A percentile compares a stretch with the other conserved stretches of the same genome.
Conservation (phyloP, 495 filamentous ascomycete genomes). For the Cudoniella acicularis region DNA sequence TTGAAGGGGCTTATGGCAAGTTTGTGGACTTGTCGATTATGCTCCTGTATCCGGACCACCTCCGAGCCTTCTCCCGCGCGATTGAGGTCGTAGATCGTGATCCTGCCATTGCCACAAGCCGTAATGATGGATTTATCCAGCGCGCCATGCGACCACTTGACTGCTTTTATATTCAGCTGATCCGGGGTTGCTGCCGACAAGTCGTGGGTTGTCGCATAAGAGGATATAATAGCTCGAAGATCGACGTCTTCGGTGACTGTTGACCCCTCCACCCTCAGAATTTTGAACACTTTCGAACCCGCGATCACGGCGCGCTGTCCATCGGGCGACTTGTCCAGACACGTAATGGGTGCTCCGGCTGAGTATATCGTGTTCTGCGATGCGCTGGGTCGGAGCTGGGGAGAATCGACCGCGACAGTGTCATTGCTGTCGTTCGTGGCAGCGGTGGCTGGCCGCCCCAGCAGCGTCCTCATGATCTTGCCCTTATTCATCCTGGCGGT, state of each 20-base stretch:
- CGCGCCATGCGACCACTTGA: constrained; percentile 74
- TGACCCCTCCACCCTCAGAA: constrained; percentile 66
- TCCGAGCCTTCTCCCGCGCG: constrained; percentile 56
- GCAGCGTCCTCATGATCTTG: constrained; percentile 50
- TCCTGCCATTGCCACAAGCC: constrained; percentile 79
- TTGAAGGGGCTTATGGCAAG: constrained; percentile 85
- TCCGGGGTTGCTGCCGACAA: constrained; percentile 52
- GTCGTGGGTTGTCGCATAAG: constrained; percentile 62
- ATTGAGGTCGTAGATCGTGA: constrained; percentile 81
- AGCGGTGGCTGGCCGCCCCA: constrained; percentile 39
- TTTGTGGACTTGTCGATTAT: constrained; percentile 86
- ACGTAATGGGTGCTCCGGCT: constrained; percentile 67
- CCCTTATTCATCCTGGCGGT: constrained; percentile 34
- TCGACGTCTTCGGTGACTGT: constrained; percentile 74
- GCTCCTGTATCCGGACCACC: constrained; percentile 67
- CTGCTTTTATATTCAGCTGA: constrained; percentile 76
- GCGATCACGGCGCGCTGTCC: constrained; percentile 75
- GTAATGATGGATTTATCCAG: constrained; percentile 71
- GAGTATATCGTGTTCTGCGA: constrained; percentile 71
- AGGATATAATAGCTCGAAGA: constrained; percentile 69
- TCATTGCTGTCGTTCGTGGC: constrained; percentile 37
- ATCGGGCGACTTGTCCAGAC: constrained; percentile 74
- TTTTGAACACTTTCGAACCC: constrained; percentile 81
- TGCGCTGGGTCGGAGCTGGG: constrained; percentile 53
- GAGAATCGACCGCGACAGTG: constrained; percentile 15